Base-by-base conservation (phyloP, 2,329 filamentous ascomycete genomes). In the Fusarium ramigenum region DNA sequence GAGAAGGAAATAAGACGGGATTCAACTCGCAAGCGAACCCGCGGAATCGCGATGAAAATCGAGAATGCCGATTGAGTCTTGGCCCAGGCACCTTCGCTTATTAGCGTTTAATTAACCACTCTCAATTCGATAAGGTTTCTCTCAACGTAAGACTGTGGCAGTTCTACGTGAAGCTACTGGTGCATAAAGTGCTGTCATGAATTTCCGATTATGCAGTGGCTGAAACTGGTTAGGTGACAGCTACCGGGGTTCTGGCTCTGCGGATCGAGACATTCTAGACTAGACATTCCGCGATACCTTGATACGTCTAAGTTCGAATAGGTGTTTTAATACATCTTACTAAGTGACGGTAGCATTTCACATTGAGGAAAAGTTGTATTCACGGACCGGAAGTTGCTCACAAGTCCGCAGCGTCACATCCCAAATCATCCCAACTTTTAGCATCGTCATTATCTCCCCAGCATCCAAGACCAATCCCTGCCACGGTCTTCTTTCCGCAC, bases 1-100 rank as follows among this genome's bases (percentile, higher is more conserved):
- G 1, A 1, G 0, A 18, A 49, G 39, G 40, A 1, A 44, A 53
- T 34, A 54, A 54, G 14, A n/a, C 34, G 50, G 49, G 34, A 5
- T 39, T 18, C 25, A n/a, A 2, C 19, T 2, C 0, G 0, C 7
- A 40, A n/a, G 4, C 5, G 8, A 21, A 40, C 34, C 11, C 23
- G 14, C 19, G 50, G 34, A n/a, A 40, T n/a, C 50, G 15, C 10
- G 34, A 54, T 54, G 34, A 18, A 23, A 28, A 54, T 40, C 23
- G 23, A 40, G 10, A 14, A 54, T n/a, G 19, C 36, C 34, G 19
- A 40, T 18, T 30, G 34, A 40, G 34, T 40, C 23, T 40, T 40
- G 34, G 34, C 50, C 34, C 23, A 25, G 23, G 19, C 50, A 30
- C 14, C 23, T n/a, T n/a, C 15, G 34, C 19, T 18, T 40, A 40